Base-by-base conservation (phyloP, 306 rosid genomes). In the Dryas drummondii region DNA sequence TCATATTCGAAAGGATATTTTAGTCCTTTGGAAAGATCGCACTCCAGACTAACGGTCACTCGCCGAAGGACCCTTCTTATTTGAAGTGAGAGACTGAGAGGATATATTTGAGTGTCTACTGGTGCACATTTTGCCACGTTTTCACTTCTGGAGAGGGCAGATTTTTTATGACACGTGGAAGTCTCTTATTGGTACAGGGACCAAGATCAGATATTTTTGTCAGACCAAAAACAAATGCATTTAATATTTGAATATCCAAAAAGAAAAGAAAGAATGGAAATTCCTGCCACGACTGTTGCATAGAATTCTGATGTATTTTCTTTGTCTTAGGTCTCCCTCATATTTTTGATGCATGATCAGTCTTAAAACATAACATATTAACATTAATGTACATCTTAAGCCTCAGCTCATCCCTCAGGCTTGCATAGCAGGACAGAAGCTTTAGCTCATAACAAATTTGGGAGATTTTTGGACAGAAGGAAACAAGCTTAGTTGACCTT, bases 51-150 rank as follows among this genome's bases (percentile, higher is more conserved):
- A 50, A 19, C 40, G 68, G 58, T 48, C 58, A 73, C 10, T 56
- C 40, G 53, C 61, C 45, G 56, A 53, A 27, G n/a, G 37, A 4
- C 15, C 10, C 7, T 4, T 4, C 3, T 17, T 37, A 32, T 32
- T 57, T 9, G 14, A 57, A 57, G 37, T 9, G 41, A 57, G 41
- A 57, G 12, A 22, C 22, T 22, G 22, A 22, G 22, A 22, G 22
- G 6, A 19, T 26, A 57, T 53, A 6, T 16, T 16, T 16, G 26
- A 44, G 64, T 14, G 4, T 19, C 5, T 4, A 19, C 15, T 26
- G 73, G 82, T 45, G 55, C 41, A 70, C 54, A 63, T 16, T 63
- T 13, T 67, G 80, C 82, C 86, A 82, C 82, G 80, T 70, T 64
- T 57, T 49, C 10, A 68, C 52, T 72, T n/a, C 46, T 46, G 7